Percentiles rank a stretch among this genome's conserved stretches.
These are phyloP conservation scores for Byssoonygena ceratinophila DNA, from an alignment of 2,329 filamentous ascomycete species.

Conservation along the genomic window DNA sequence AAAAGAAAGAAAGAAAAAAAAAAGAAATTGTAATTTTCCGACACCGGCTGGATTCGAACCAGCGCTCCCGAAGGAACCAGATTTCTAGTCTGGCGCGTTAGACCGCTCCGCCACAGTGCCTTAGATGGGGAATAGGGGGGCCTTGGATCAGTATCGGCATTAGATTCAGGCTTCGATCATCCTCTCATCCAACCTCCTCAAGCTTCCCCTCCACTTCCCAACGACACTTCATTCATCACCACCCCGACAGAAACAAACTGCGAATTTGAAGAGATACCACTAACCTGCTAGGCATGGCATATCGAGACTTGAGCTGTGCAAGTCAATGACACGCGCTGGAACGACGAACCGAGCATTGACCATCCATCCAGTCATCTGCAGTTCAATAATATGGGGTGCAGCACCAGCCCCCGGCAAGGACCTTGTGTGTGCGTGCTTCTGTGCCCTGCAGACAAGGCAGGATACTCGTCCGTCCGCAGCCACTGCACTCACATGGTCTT, in stretches of 20 bases:
- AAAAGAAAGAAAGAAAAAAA: background rate
- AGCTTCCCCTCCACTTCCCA: too few relatives aligned
- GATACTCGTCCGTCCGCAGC: background rate
- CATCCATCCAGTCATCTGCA: background rate
- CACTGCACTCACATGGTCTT: background rate
- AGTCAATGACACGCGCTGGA: too few relatives aligned
- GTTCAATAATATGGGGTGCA: conserved; percentile 5
- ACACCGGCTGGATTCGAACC: conserved; percentile 8
- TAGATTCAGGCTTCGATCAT: too few relatives aligned
- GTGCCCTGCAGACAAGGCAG: background rate
- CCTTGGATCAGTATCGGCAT: too few relatives aligned
- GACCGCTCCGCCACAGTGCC: conserved; percentile 9
- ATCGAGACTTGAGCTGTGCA: too few relatives aligned
- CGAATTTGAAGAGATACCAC: too few relatives aligned
- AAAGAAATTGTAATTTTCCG: background rate
- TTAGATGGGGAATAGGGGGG: background rate
- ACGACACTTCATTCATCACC: too few relatives aligned
- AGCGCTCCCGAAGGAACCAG: conserved; percentile 8
- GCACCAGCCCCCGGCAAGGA: background rate
- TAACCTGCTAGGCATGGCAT: too few relatives aligned
- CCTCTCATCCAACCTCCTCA: too few relatives aligned
- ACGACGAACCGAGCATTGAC: conserved; percentile 9
- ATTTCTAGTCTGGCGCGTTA: conserved; percentile 10
- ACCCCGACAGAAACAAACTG: too few relatives aligned
- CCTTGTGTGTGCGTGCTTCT: background rate